Evolutionary conservation across 805 yeast species (phyloP).

Genomic region (Monosporozyma yasuniensis): DNA sequence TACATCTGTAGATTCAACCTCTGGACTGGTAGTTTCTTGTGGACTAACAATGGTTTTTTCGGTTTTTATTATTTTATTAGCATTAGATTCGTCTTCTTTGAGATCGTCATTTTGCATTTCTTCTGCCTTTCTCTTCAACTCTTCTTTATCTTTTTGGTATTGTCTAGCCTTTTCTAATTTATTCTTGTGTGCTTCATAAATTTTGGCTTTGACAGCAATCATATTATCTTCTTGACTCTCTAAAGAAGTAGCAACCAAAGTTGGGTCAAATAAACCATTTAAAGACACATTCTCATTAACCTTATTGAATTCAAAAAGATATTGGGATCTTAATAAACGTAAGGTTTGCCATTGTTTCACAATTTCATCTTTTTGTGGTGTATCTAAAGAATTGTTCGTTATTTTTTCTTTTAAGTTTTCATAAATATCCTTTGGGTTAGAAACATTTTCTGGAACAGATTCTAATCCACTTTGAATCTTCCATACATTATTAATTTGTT

Average conservation of each 20-base stretch:
- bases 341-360: conserved; percentile 37
- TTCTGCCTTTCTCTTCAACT: conserved; percentile 12
- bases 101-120: conserved; percentile 1
- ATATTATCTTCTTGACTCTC: conserved; percentile 7
- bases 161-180: conserved; percentile 18
- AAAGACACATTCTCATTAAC: conserved; percentile 32
- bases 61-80: neutral
- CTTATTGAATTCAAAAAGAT: conserved; percentile 31
- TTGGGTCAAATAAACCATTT: conserved; percentile 32
- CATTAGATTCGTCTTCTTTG: neutral
- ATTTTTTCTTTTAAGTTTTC: conserved; percentile 11
- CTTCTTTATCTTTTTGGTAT: conserved; percentile 9
- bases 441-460: conserved; percentile 16
- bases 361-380: conserved; percentile 11
- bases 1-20: neutral
- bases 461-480: conserved; percentile 34
- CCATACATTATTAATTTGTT: conserved; percentile 30
- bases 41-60: neutral
- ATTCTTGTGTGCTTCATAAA: conserved; percentile 12
- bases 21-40: neutral
- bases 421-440: conserved; percentile 19
- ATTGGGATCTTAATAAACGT: conserved; percentile 33
- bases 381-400: conserved; percentile 6
- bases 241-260: conserved; percentile 11
- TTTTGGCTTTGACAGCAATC: conserved; percentile 8